These are phyloP conservation scores for Apiospora saccharicola DNA, from an alignment of 2,329 filamentous ascomycete genomes.

Conservation along the genomic window DNA sequence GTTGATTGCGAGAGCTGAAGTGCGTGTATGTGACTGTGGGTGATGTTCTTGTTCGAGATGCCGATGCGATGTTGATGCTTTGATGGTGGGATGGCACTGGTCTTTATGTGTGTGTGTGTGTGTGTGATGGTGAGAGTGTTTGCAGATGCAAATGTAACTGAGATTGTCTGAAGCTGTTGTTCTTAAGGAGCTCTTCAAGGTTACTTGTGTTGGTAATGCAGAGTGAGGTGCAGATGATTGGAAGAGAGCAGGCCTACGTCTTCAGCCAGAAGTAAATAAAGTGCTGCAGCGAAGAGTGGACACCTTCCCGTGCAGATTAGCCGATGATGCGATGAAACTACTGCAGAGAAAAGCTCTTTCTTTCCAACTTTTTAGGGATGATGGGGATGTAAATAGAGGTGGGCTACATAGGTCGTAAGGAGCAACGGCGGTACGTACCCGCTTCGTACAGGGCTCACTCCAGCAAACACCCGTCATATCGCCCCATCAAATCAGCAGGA, in stretches of 20 bases:
- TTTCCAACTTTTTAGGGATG: slow-evolving; percentile 13
- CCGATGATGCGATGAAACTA: background rate
- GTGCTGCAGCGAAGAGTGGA: slow-evolving; percentile 5
- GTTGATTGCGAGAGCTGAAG: background rate
- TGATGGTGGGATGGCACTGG: background rate
- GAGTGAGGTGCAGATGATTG: slow-evolving; percentile 4
- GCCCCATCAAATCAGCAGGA: background rate
- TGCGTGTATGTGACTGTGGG: background rate
- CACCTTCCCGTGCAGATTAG: slow-evolving; percentile 13
- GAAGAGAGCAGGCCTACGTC: background rate
- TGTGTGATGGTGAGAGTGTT: background rate
- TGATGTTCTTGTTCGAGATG: slow-evolving; percentile 1
- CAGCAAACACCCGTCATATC: background rate
- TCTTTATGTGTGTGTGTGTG: slow-evolving; percentile 15
- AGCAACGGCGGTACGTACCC: background rate
- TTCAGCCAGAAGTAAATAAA: slow-evolving; percentile 3
- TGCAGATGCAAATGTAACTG: slow-evolving; percentile 8
- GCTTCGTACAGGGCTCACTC: background rate
- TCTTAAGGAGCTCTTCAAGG: slow-evolving; percentile 7
- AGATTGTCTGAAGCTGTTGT: slow-evolving; percentile 3
- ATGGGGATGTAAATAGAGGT: slow-evolving; percentile 12
- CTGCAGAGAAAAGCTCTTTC: slow-evolving; percentile 4
- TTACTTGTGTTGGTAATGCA: background rate
- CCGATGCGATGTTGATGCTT: background rate
- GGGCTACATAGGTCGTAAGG: background rate